Evolutionary conservation across 306 rosid species (phyloP).

Genomic region (Pterocarpus macrocarpus): DNA sequence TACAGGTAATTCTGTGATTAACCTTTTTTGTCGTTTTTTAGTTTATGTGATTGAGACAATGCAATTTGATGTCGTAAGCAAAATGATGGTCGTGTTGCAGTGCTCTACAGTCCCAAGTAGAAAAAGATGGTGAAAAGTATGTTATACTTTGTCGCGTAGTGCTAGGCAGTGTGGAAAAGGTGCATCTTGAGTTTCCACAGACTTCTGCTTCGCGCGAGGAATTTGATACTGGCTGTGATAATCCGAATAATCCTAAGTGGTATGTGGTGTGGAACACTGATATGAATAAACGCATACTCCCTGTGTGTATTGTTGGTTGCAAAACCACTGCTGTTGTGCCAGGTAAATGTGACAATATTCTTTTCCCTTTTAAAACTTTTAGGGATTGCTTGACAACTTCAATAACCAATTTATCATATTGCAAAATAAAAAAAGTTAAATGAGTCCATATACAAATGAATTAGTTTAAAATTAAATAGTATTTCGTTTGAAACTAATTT

Average conservation of each 20-base stretch:
- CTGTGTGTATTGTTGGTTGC: constrained; percentile 67
- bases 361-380: background rate
- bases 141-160: constrained; percentile 66
- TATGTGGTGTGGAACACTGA: constrained; percentile 66
- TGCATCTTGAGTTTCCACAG: constrained; percentile 58
- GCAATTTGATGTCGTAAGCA: no score
- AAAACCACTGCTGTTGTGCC: constrained; percentile 45
- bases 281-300: constrained; percentile 66
- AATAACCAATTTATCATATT: no score
- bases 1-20: constrained; percentile 48
- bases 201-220: constrained; percentile 54
- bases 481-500: no score
- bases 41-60: no score
- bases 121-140: constrained; percentile 61
- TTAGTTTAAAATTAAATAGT: no score
- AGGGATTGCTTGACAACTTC: no score
- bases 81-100: constrained; percentile 47
- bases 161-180: constrained; percentile 68
- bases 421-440: no score
- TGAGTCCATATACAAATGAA: no score
- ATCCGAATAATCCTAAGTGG: constrained; percentile 62
- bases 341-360: constrained; percentile 25
- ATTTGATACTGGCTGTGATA: constrained; percentile 68
- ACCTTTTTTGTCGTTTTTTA: no score
- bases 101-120: constrained; percentile 54